Conservation (phyloP, 1,284 basidiomycete genomes). For the Apiotrichum mycotoxinovorans region DNA sequence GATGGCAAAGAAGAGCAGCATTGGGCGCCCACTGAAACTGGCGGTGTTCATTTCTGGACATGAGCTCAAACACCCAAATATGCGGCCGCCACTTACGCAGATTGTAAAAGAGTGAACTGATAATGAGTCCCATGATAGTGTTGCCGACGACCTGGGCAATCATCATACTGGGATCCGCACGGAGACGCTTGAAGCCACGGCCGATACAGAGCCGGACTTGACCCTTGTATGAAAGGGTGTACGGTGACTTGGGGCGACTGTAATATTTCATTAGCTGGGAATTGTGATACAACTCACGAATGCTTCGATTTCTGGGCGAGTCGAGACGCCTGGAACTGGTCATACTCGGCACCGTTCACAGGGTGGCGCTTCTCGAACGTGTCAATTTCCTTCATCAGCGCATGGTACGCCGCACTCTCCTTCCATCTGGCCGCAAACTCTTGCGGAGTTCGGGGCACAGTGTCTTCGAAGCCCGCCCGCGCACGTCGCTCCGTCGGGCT, state of each 20-base stretch:
- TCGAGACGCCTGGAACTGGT: slow-evolving; percentile 49
- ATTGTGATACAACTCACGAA: no score
- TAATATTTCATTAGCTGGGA: no score
- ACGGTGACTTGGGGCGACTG: slow-evolving; percentile 46
- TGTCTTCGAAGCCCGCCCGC: slow-evolving; percentile 53
- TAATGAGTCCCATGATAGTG: slow-evolving; percentile 49
- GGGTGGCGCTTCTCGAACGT: slow-evolving; percentile 48
- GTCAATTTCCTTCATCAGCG: slow-evolving; percentile 46
- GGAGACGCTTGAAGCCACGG: slow-evolving; percentile 49
- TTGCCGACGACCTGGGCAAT: slow-evolving; percentile 50
- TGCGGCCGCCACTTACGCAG: no score
- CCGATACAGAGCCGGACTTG: slow-evolving; percentile 51
- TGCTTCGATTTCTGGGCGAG: slow-evolving; percentile 51
- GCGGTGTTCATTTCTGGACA: slow-evolving; percentile 29
- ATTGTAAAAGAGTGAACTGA: slow-evolving; percentile 50
- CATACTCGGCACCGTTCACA: slow-evolving; percentile 43
- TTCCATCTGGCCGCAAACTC: slow-evolving; percentile 56
- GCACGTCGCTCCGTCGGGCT: slow-evolving; percentile 59
- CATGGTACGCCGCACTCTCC: slow-evolving; percentile 38
- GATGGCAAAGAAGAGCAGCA: slow-evolving; percentile 52
- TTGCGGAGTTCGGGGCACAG: slow-evolving; percentile 59
- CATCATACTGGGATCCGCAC: slow-evolving; percentile 49
- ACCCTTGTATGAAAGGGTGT: slow-evolving; percentile 48
- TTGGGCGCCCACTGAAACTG: slow-evolving; percentile 42
- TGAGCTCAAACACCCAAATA: no score